Base-by-base conservation (phyloP, 768 basidiomycete species). In the Sporobolomyces phaffii region DNA sequence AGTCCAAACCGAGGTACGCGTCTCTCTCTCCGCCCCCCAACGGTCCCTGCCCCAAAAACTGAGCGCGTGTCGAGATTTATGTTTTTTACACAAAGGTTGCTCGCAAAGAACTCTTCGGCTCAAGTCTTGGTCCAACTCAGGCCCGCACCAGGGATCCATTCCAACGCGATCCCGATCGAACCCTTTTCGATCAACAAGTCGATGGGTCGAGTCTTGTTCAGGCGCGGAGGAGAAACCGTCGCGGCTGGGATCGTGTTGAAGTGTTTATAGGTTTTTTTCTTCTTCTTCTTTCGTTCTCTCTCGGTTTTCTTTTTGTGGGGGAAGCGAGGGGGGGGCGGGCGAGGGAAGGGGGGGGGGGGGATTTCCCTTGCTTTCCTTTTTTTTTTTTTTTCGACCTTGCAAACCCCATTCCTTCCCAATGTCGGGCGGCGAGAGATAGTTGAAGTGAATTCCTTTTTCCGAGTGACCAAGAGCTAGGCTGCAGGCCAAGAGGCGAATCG, bases 161-260 rank as follows among this genome's bases (percentile, higher is more conserved):
- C 80, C 20, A 81, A 84, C 11, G 82, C 86, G 3, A 87, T 97
- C 29, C 90, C 96, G 17, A 75, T 98, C 20, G 96, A 98, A 76
- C 83, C 89, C 2, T 94, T 96, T 72, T 78, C 85, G 1, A 79
- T 79, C 10, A 98, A 93, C 79, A 99, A 98, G 78, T 90, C 93
- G 61, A 96, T 98, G 96, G 96, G 96, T 0, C 80, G 96, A 51
- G 83, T 99, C 56, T 76, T 99, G 69, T 81, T 99, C 64, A 81
- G 96, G 48, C 80, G 94, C 60, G 86, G 85, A 34, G 96, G 96
- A 1, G 93, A 97, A 79, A 97, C 96, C 0, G 88, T 99, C 65
- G 91, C 57, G 6, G 64, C 64, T 1, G 64, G 64, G 4, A 47
- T 65, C 51, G 64, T 65, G 3, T 48, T 65, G 38, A 59, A 65